These are phyloP conservation scores for Jamesozyma lodderae DNA, from an alignment of 805 yeast species.

Conservation along the genomic window DNA sequence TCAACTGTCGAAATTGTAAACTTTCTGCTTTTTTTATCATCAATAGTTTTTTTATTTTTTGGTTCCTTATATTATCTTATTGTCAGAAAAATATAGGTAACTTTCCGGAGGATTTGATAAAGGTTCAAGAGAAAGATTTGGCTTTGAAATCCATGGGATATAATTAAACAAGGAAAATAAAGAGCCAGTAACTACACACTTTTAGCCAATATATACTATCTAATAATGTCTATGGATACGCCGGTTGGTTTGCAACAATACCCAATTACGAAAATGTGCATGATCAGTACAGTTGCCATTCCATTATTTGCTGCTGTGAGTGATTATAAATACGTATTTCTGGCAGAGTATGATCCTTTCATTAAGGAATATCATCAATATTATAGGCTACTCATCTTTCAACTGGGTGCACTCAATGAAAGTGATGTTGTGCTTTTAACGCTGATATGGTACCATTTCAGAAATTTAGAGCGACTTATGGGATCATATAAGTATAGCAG, in stretches of 20 bases:
- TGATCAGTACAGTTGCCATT: conserved; percentile 19
- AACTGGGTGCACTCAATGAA: conserved; percentile 48
- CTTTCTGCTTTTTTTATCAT: background rate
- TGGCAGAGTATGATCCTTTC: conserved; percentile 37
- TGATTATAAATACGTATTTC: conserved; percentile 22
- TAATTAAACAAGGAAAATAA: too few species aligned
- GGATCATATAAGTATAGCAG: conserved; percentile 49
- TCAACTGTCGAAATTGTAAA: background rate
- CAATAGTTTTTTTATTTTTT: background rate
- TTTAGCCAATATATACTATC: too few species aligned
- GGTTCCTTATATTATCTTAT: too few species aligned
- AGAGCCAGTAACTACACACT: too few species aligned
- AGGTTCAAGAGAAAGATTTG: too few species aligned
- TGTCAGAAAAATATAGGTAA: too few species aligned
- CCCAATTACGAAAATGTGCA: conserved; percentile 24
- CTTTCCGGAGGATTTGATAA: too few species aligned
- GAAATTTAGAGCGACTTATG: conserved; percentile 47
- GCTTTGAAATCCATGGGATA: too few species aligned
- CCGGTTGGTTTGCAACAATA: conserved; percentile 15
- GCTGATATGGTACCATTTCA: conserved; percentile 42
- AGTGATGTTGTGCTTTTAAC: conserved; percentile 44
- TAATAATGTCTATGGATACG: conserved; percentile 12
- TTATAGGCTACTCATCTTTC: conserved; percentile 45
- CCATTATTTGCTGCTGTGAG: conserved; percentile 24
- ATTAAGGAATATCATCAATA: conserved; percentile 46